A percentile compares a stretch with the other conserved stretches of the same genome.
phyloP scores from a whole-genome alignment of 257 asterid species.

The Lantana camara region DNA sequence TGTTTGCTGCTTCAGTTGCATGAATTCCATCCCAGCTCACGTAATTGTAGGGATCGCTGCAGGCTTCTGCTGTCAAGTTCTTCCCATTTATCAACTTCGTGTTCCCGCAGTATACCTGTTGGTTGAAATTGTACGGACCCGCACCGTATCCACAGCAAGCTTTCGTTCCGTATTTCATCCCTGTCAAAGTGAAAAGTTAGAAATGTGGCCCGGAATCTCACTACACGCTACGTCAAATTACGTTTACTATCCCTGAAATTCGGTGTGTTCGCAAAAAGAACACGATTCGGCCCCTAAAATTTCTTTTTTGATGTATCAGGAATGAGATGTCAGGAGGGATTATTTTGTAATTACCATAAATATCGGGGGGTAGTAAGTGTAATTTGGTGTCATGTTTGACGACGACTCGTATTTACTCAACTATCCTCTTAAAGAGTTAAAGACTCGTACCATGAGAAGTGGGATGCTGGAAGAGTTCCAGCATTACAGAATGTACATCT shows the following conservation, averaged over 20 bases:
- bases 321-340: too few relatives aligned
- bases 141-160: slow-evolving; percentile 86
- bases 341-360: too few relatives aligned
- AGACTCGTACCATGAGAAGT: slow-evolving; percentile 59
- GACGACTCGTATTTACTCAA: too few relatives aligned
- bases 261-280: too few relatives aligned
- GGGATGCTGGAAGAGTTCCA: slow-evolving; percentile 73
- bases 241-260: too few relatives aligned
- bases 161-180: slow-evolving; percentile 66
- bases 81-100: slow-evolving; percentile 48
- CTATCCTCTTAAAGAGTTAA: too few relatives aligned
- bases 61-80: slow-evolving; percentile 48
- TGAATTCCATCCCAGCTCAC: slow-evolving; percentile 86
- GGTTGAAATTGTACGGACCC: slow-evolving; percentile 63
- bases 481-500: slow-evolving; percentile 62
- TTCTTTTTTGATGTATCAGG: too few relatives aligned
- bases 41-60: slow-evolving; percentile 62
- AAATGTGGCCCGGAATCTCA: too few relatives aligned
- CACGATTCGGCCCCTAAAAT: too few relatives aligned
- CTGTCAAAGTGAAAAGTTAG: slow-evolving; percentile 32
- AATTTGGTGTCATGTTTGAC: too few relatives aligned
- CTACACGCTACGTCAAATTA: too few relatives aligned
- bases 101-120: slow-evolving; percentile 49
- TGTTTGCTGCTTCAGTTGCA: slow-evolving; percentile 86
- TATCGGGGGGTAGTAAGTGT: too few relatives aligned